Percentiles rank a stretch among this genome's conserved stretches.
Evolutionary conservation across 345 rosid genomes (phyloP).

Genomic region (Lepidium didymum): DNA sequence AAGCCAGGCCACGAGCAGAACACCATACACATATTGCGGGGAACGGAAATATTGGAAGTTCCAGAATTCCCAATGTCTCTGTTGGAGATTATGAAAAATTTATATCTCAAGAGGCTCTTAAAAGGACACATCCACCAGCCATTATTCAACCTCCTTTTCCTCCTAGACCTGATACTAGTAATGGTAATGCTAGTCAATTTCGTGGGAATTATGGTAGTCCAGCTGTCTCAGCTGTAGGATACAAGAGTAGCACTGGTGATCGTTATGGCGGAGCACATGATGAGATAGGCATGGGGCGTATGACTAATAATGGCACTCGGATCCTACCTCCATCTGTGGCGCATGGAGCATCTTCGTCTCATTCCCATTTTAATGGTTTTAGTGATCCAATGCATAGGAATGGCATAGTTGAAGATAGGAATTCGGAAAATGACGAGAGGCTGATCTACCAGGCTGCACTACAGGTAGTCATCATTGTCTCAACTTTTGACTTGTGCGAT

Average conservation of each 20-base stretch:
- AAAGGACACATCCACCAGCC: conserved; percentile 50
- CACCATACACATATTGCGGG: conserved; percentile 31
- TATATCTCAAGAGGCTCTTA: conserved; percentile 54
- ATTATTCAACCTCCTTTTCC: conserved; percentile 28
- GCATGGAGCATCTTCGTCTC: conserved; percentile 38
- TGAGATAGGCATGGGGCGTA: conserved; percentile 43
- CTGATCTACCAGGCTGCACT: conserved; percentile 86
- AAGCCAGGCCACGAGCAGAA: conserved; percentile 25
- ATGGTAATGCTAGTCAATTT: conserved; percentile 30
- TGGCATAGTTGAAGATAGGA: conserved; percentile 50
- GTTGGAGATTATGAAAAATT: conserved; percentile 45
- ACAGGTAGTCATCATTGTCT: conserved; percentile 46
- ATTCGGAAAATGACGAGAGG: conserved; percentile 55
- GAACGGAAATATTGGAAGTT: conserved; percentile 43
- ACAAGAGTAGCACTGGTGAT: conserved; percentile 39
- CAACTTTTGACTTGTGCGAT: not conserved
- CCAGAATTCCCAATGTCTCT: conserved; percentile 44
- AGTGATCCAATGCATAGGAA: conserved; percentile 41
- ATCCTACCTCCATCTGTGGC: conserved; percentile 52
- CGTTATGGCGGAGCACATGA: conserved; percentile 24
- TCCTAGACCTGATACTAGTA: conserved; percentile 28
- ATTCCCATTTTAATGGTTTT: conserved; percentile 40
- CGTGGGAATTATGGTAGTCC: conserved; percentile 32
- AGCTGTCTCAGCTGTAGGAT: conserved; percentile 35
- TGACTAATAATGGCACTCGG: conserved; percentile 43